Conservation (phyloP, 2,329 filamentous ascomycete genomes). For the Arthrobotrys conoides region DNA sequence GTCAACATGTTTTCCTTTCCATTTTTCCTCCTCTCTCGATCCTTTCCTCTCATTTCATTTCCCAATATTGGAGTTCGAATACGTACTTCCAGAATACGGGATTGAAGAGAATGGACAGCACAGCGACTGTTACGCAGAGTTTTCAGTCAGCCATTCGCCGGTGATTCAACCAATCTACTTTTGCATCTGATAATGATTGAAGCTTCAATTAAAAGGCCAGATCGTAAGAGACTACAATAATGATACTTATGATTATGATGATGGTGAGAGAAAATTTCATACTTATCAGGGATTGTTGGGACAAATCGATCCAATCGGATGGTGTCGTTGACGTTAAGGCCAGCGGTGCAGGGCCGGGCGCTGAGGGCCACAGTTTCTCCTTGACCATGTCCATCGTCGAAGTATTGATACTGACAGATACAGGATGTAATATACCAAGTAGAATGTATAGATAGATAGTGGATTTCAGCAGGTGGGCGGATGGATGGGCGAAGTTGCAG, state of each 20-base stretch:
- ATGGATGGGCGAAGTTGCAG: conserved; percentile 12
- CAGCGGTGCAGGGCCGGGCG: conserved; percentile 31
- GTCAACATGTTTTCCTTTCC: conserved; percentile 16
- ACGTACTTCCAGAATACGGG: conserved; percentile 99
- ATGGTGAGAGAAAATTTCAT: conserved; percentile 13
- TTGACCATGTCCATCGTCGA: conserved; percentile 48
- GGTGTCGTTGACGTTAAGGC: conserved; percentile 45
- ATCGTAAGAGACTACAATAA: not conserved
- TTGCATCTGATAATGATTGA: conserved; percentile 1
- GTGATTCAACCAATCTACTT: not conserved
- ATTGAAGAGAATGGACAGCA: conserved; percentile 88
- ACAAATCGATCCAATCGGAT: conserved; percentile 58
- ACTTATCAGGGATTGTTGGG: conserved; percentile 58
- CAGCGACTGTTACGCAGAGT: conserved; percentile 76
- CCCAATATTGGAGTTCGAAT: conserved; percentile 71
- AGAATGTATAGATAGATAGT: not conserved
- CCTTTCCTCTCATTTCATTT: not conserved
- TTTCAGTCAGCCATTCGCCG: not conserved
- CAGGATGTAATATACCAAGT: not conserved
- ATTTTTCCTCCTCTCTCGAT: not conserved
- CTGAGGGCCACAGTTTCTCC: conserved; percentile 57
- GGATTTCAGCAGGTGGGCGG: not conserved
- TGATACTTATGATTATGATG: not conserved
- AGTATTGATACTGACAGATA: conserved; percentile 12
- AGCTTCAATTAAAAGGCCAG: conserved; percentile 14